Percentiles rank a stretch among this genome's conserved stretches.
phyloP scores from a whole-genome alignment of 495 filamentous ascomycete genomes.

The Penicillium egyptiacum region DNA sequence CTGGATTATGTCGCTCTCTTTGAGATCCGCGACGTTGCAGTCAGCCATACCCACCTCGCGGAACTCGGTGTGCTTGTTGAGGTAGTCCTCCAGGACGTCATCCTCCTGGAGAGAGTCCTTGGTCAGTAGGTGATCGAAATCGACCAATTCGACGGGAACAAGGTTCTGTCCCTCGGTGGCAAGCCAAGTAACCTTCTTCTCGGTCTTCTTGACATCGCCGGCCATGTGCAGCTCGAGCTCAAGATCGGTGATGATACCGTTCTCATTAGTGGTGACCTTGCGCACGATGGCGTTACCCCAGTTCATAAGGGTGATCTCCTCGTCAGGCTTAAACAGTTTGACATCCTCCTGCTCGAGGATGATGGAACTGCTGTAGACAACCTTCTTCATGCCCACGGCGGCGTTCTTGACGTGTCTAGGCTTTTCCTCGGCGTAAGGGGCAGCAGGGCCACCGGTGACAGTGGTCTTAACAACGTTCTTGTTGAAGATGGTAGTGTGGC shows the following conservation, averaged over 20 bases:
- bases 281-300: conserved; percentile 93
- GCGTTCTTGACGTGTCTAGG: conserved; percentile 87
- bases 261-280: conserved; percentile 60
- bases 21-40: conserved; percentile 71
- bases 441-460: conserved; percentile 65
- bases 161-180: conserved; percentile 70
- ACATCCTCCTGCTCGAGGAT: conserved; percentile 86
- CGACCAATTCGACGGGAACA: conserved; percentile 78
- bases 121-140: conserved; percentile 89
- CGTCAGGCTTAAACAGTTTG: conserved; percentile 73
- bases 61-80: conserved; percentile 74
- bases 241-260: conserved; percentile 60
- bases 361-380: conserved; percentile 67
- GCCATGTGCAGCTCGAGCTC: conserved; percentile 79
- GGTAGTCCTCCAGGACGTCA: conserved; percentile 75
- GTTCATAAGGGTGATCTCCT: conserved; percentile 93
- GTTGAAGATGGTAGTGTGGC: conserved; percentile 76
- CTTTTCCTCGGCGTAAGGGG: conserved; percentile 68
- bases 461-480: conserved; percentile 66
- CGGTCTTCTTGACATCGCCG: conserved; percentile 89
- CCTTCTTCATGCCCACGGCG: conserved; percentile 79
- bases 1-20: conserved; percentile 85
- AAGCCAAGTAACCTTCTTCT: conserved; percentile 94
- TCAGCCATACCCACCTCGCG: conserved; percentile 76
- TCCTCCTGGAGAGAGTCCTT: conserved; percentile 87